These are phyloP conservation scores for Paecilomyces sp. DNA, from an alignment of 2,329 filamentous ascomycete genomes.

Conservation along the genomic window DNA sequence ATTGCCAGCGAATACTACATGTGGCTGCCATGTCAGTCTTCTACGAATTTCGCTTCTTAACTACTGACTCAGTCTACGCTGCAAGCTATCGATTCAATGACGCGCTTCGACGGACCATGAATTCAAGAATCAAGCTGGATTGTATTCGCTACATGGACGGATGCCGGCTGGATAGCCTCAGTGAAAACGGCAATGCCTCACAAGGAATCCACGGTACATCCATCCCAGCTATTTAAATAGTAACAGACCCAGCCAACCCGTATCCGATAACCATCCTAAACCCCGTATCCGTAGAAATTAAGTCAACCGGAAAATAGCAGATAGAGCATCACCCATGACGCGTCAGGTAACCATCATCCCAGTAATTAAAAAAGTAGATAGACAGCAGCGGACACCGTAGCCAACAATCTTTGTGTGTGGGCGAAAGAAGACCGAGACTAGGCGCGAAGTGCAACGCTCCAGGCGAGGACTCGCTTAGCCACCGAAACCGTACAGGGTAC, in stretches of 20 bases:
- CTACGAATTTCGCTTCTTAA: too few species aligned
- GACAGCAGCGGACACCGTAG: not conserved
- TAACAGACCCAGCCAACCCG: not conserved
- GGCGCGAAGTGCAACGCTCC: not conserved
- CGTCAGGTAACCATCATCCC: not conserved
- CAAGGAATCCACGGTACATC: not conserved
- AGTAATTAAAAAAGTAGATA: not conserved
- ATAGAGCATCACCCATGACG: not conserved
- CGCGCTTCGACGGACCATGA: too few species aligned
- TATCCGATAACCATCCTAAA: not conserved
- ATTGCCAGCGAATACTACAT: too few species aligned
- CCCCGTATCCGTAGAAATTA: not conserved
- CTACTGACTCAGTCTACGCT: too few species aligned
- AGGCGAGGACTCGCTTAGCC: not conserved
- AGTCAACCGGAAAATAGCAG: not conserved
- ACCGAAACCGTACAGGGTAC: conserved; percentile 1
- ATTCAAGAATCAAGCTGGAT: not conserved
- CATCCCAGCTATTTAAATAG: not conserved
- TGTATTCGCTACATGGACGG: not conserved
- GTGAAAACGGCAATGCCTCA: not conserved
- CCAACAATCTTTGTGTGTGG: not conserved
- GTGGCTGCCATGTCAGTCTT: too few species aligned
- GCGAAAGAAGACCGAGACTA: not conserved
- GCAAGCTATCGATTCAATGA: too few species aligned
- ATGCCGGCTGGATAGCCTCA: not conserved